phyloP scores from a whole-genome alignment of 1,284 basidiomycete genomes.

The Mycena citricolor region DNA sequence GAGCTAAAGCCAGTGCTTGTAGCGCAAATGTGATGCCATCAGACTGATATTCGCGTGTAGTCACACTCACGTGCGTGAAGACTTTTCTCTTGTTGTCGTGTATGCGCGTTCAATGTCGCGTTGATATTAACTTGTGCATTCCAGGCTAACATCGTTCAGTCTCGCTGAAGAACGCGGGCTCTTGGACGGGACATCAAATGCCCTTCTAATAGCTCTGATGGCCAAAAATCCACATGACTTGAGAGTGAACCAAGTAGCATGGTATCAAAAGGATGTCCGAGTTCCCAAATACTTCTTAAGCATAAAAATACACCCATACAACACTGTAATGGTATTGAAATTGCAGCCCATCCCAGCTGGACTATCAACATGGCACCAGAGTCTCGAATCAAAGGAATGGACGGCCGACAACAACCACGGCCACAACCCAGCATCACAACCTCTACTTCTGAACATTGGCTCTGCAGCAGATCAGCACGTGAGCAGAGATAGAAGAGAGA shows the following conservation, averaged over 20 bases:
- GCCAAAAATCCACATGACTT: not conserved
- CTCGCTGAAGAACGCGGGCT: not conserved
- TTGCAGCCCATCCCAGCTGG: not conserved
- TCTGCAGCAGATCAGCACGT: slow-evolving; percentile 24
- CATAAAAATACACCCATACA: slow-evolving; percentile 14
- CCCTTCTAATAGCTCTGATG: not conserved
- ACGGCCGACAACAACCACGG: slow-evolving; percentile 16
- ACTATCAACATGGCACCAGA: not conserved
- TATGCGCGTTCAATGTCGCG: not conserved
- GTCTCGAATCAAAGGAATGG: no score
- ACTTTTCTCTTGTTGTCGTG: no score
- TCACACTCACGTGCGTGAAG: no score
- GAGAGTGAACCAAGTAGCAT: not conserved
- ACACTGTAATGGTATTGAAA: not conserved
- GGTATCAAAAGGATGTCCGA: not conserved
- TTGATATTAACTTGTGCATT: not conserved
- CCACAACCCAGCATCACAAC: not conserved
- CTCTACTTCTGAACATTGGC: slow-evolving; percentile 44
- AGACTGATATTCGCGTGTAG: no score
- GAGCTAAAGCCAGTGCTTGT: slow-evolving; percentile 4
- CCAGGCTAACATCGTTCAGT: not conserved
- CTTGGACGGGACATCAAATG: not conserved
- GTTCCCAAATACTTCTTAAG: not conserved
- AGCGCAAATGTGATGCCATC: no score
- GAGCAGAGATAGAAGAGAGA: not conserved